Evolutionary conservation across 1,284 basidiomycete species (phyloP), one percentile per base, ranked within the genome.

Genomic region (Flammula alnicola): DNA sequence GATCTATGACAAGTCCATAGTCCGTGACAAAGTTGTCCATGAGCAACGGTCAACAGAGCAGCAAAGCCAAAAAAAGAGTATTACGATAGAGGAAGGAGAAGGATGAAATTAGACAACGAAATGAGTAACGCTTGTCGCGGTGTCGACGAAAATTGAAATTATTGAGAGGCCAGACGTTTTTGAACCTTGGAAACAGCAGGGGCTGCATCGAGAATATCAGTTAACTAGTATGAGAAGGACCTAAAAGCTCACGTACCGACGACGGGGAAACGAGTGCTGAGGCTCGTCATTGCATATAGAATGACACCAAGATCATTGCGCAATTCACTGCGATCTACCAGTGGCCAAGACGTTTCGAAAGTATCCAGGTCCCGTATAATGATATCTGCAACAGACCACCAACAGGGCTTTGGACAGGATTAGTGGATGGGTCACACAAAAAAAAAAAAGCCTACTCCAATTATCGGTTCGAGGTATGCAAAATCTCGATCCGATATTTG

Each of bases 381-480:
- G 9, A 82, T 79, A 60, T 86, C 83, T 44, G 84, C 81, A 19
- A 78, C 81, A 44, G 74, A 76, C 12, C 82, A 81, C 86, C 86
- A 89, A 59, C 86, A 88, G 12, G 81, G 79, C 86, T 88, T 51
- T 19, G 44, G 40, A 52, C 38, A 25, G 14, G 39, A 5, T 23
- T 33, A 44, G 51, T 26, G 54, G 50, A 40, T 12, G 48, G 43
- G 46, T 23, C 17, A 47, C 44, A 30, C 3, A 43, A 22, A 12
- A 35, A 27, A 33, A 25, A 47, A 47, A 20, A 5, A 11, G 72
- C 86, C 57, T 70, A 89, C 86, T 49, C 83, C 85, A 54, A 89
- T 74, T 55, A 88, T 79, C 17, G 88, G 88, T 69, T 90, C 87
- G 25, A 90, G 74, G 63, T 80, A 85, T 32, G 78, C 76, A 52